Base-by-base conservation (phyloP, 352 stramenopile genomes). In the Phytophthora citricola region DNA sequence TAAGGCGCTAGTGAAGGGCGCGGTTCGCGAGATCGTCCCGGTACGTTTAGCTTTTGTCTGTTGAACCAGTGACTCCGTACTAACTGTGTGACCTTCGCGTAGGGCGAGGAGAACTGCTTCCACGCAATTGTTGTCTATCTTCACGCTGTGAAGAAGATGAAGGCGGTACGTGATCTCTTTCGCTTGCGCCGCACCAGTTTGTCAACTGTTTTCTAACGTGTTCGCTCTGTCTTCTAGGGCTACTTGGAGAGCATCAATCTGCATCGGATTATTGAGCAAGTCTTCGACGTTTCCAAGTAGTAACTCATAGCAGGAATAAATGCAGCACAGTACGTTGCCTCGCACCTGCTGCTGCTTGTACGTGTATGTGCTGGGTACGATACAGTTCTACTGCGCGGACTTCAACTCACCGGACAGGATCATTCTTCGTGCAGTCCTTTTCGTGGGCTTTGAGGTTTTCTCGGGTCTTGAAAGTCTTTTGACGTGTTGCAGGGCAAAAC, bases 241-340 rank as follows among this genome's bases (percentile, higher is more conserved):
- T 90, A 95, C 62, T 67, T 95, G 52, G 85, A 93, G 57, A 94
- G 85, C 66, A 95, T 95, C 66, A 95, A 95, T 65, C 75, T 95
- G 31, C 87, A 93, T 55, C 79, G 79, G 58, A 89, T 95, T 61
- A 86, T 94, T 67, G 87, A 94, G 31, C 74, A 89, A 69, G 83
- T 93, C 54, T 93, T 95, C 49, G 84, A 94, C 59, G 86, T 94
- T 57, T 80, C 80, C 59, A 93, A 93, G 75, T 94, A 93, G 75
- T 94, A 87, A 85, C 15, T 20, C 53, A 36, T 24, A 41, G 40
- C 32, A 40, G 17, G 26, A 68, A 60, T 63, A 53, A 64, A 59
- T 41, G 47, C 44, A 59, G 43, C 49, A 48, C 47, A 58, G 60
- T 52, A 62, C 54, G 47, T 45, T 73, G 47, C 39, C 9, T 46